Conservation (phyloP, 164 flowering plant species). For the Euptelea pleiosperma region DNA sequence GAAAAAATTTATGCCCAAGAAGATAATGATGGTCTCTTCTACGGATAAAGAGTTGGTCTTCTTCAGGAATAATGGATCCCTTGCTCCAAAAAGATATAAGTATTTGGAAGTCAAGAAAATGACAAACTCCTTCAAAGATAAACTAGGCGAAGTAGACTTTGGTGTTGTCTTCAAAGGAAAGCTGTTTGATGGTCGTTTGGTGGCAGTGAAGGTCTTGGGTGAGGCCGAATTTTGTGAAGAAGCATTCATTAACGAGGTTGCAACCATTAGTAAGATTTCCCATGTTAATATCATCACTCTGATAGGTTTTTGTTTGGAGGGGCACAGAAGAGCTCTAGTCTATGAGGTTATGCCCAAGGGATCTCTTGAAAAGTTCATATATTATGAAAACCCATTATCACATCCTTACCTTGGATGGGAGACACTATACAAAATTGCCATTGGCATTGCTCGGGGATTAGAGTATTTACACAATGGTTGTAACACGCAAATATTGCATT, state of each 20-base stretch:
- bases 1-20: too few species aligned
- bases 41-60: conserved; percentile 10
- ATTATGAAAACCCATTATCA: background rate
- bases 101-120: conserved; percentile 34
- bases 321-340: conserved; percentile 23
- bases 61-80: conserved; percentile 18
- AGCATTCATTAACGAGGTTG: conserved; percentile 31
- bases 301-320: conserved; percentile 23
- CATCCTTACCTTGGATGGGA: conserved; percentile 26
- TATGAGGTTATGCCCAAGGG: conserved; percentile 30
- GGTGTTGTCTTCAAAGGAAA: conserved; percentile 47
- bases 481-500: conserved; percentile 35
- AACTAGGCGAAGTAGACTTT: conserved; percentile 47
- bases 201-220: conserved; percentile 41
- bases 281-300: conserved; percentile 24
- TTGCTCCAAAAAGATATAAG: conserved; percentile 27
- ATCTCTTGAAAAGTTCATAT: conserved; percentile 38
- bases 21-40: background rate
- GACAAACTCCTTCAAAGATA: conserved; percentile 31
- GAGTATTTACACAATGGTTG: conserved; percentile 52
- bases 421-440: conserved; percentile 23
- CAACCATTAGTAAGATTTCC: conserved; percentile 25
- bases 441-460: conserved; percentile 40
- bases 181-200: conserved; percentile 26
- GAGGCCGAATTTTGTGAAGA: conserved; percentile 28